Evolutionary conservation across 768 basidiomycete genomes (phyloP).

Genomic region (Termitomyces eurrhizus): DNA sequence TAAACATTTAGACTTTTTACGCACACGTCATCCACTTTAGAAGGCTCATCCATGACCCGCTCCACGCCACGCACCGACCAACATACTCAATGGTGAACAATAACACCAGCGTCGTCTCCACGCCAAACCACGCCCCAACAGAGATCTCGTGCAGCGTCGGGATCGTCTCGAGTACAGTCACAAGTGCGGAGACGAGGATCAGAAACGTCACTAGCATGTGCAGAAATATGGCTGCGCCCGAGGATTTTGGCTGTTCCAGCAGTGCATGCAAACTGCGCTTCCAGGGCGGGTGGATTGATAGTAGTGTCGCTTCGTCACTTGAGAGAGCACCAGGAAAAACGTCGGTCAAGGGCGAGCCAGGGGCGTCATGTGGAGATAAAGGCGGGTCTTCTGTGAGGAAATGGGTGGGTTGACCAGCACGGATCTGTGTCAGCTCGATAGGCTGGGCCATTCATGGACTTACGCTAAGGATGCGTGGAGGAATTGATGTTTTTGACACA

Average conservation of each 20-base stretch:
- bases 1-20: conserved; percentile 10
- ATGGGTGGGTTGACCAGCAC: conserved; percentile 24
- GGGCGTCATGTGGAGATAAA: conserved; percentile 20
- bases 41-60: conserved; percentile 55
- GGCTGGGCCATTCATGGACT: conserved; percentile 15
- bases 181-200: conserved; percentile 70
- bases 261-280: conserved; percentile 65
- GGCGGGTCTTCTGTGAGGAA: conserved; percentile 43
- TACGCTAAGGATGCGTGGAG: no score
- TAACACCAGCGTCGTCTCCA: conserved; percentile 81
- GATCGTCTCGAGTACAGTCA: conserved; percentile 79
- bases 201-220: conserved; percentile 68
- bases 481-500: no score
- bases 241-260: conserved; percentile 78
- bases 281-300: conserved; percentile 47
- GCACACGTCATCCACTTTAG: conserved; percentile 68
- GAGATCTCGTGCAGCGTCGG: conserved; percentile 70
- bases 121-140: conserved; percentile 76
- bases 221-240: conserved; percentile 68
- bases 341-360: conserved; percentile 30
- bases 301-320: conserved; percentile 31
- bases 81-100: conserved; percentile 87
- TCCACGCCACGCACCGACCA: conserved; percentile 73
- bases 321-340: conserved; percentile 33
- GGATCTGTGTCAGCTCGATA: conserved; percentile 27